Evolutionary conservation across 805 yeast species (phyloP).

Genomic region (Lipomyces yamanashiensis): DNA sequence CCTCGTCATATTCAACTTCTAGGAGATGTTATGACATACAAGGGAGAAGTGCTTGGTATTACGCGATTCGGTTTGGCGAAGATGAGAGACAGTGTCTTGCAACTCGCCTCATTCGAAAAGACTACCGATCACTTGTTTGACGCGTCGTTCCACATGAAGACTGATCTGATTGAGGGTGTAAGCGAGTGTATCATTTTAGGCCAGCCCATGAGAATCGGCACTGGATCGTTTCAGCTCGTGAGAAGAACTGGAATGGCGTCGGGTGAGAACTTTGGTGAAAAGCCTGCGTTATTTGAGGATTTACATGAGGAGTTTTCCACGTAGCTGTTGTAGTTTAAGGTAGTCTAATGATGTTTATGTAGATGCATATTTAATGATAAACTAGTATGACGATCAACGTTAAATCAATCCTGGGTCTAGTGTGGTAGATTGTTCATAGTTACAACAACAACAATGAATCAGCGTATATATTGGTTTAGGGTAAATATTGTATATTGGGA

Average conservation of each 20-base stretch:
- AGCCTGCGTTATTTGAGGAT: constrained; percentile 55
- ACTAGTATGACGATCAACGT: background rate
- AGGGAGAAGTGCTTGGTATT: constrained; percentile 97
- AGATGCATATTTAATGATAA: background rate
- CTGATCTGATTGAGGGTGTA: constrained; percentile 94
- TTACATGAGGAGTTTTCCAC: constrained; percentile 8
- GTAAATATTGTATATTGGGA: too few species aligned
- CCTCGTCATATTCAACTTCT: constrained; percentile 97
- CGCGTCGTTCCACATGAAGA: constrained; percentile 97
- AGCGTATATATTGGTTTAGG: too few species aligned
- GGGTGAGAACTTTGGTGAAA: constrained; percentile 42
- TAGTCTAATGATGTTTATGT: background rate
- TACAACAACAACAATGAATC: too few species aligned
- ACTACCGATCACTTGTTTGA: constrained; percentile 98
- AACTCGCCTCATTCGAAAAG: constrained; percentile 95
- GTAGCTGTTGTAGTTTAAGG: background rate
- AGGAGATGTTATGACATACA: constrained; percentile 98
- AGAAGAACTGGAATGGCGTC: constrained; percentile 26
- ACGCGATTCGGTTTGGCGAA: constrained; percentile 97
- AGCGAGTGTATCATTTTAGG: constrained; percentile 97
- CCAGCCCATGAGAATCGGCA: constrained; percentile 96
- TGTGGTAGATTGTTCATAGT: too few species aligned
- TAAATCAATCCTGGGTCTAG: too few species aligned
- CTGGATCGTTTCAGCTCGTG: constrained; percentile 87
- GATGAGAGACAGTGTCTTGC: constrained; percentile 97